Base-by-base conservation (phyloP, 2,329 filamentous ascomycete species). In the Aspergillus persii region DNA sequence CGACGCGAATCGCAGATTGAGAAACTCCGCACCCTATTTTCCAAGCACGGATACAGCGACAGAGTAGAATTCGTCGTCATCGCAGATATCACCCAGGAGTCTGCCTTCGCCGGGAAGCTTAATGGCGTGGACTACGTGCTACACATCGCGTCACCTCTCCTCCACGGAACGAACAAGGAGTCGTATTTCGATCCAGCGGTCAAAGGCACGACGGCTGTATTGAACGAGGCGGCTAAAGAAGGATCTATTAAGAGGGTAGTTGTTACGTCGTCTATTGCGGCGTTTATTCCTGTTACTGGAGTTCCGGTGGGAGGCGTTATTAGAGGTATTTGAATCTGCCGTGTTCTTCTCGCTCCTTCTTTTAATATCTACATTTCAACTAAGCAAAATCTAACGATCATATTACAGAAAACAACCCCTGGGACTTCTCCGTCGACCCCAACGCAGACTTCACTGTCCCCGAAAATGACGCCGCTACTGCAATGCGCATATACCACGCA, bases 101-200 rank as follows among this genome's bases (percentile, higher is more conserved):
- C 44, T 4, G 58, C 58, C 1, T 69, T 68, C 15, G 23, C 31
- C 2, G 61, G 47, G 0, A 60, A 65, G 36, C 56, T 71, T 1
- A 54, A 68, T 8, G 67, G 61, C 3, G 66, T 63, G 4, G 61
- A 70, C 46, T 71, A 60, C 53, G 62, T 71, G 0, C 39, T 71
- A 3, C 67, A 71, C 51, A 52, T 71, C 31, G 69, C 69, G 15
- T 69, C 68, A 0, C 68, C 69, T 33, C 44, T 71, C 15, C 41
- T 61, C 5, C 55, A 54, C 29, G 62, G 64, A 8, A 63, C 56
- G 0, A 46, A 69, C 30, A 66, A 66, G 31, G 51, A 63, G 8
- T 33, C 53, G 0, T 66, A 66, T 29, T 66, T 70, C n/a, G n/a
- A 15, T 15, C 68, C 68, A 1, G 67, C 68, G 3, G 59, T 64